phyloP scores from a whole-genome alignment of 768 basidiomycete genomes.

The Amylocystis lapponica region DNA sequence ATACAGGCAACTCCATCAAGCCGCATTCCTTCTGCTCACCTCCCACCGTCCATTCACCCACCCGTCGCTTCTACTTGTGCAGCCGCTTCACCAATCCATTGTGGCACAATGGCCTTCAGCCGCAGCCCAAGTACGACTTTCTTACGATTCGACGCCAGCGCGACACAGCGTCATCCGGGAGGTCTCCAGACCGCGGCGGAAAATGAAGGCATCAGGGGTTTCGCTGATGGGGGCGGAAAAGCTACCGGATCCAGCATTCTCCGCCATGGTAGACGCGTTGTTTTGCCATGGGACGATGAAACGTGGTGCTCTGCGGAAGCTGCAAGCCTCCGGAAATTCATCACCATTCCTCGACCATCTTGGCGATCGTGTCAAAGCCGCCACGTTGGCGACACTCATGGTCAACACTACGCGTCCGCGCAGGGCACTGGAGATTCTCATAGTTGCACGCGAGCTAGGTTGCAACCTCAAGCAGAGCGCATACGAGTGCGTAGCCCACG shows the following conservation, averaged over 20 bases:
- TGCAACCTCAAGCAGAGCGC: slow-evolving; percentile 43
- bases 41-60: slow-evolving; percentile 8
- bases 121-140: slow-evolving; percentile 8
- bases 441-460: slow-evolving; percentile 44
- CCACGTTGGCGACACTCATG: slow-evolving; percentile 28
- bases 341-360: slow-evolving; percentile 7
- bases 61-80: slow-evolving; percentile 9
- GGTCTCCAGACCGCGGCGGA: not conserved
- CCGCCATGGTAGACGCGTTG: slow-evolving; percentile 5
- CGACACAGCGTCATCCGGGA: not conserved
- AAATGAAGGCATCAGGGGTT: not conserved
- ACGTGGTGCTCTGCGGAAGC: not conserved
- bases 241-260: too few relatives aligned
- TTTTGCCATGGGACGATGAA: not conserved
- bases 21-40: slow-evolving; percentile 20
- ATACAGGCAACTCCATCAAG: slow-evolving; percentile 46
- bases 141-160: not conserved
- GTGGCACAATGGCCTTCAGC: slow-evolving; percentile 9
- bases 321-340: not conserved
- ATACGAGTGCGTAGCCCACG: slow-evolving; percentile 53
- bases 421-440: slow-evolving; percentile 40
- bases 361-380: slow-evolving; percentile 14
- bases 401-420: slow-evolving; percentile 30
- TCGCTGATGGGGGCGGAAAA: too few relatives aligned
- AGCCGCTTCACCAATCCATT: slow-evolving; percentile 12